Evolutionary conservation across 2,329 filamentous ascomycete genomes (phyloP).

Genomic region (Hypoxylon sp.): DNA sequence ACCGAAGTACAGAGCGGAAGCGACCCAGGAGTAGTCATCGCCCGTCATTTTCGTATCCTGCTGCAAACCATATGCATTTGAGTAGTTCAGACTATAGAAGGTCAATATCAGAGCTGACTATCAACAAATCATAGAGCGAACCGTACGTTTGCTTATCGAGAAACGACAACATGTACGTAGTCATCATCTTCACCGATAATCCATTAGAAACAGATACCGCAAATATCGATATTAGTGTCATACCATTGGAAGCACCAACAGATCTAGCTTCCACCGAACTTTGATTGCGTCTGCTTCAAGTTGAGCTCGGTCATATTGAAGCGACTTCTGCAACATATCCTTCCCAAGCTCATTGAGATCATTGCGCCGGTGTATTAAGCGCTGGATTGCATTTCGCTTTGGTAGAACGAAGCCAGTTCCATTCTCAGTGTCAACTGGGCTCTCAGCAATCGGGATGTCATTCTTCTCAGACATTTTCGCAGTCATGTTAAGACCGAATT

Average conservation of each 20-base stretch:
- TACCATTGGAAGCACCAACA: conserved; percentile 57
- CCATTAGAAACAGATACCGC: conserved; percentile 26
- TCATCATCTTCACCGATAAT: conserved; percentile 53
- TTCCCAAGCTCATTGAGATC: conserved; percentile 47
- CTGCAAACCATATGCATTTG: conserved; percentile 61
- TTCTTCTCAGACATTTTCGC: conserved; percentile 44
- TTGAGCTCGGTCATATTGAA: conserved; percentile 55
- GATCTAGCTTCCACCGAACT: conserved; percentile 56
- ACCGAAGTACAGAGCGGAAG: conserved; percentile 61
- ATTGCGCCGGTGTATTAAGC: conserved; percentile 42
- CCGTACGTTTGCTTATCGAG: conserved; percentile 53
- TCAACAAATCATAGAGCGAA: neutral
- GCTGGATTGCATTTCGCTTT: conserved; percentile 41
- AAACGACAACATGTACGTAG: conserved; percentile 56
- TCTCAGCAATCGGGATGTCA: conserved; percentile 14
- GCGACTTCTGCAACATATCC: conserved; percentile 54
- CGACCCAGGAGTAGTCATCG: conserved; percentile 62
- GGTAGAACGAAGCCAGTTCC: conserved; percentile 34
- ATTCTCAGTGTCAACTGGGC: conserved; percentile 34
- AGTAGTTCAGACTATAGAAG: conserved; percentile 53
- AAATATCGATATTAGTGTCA: conserved; percentile 7
- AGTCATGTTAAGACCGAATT: neutral
- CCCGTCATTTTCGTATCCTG: conserved; percentile 59
- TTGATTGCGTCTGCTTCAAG: conserved; percentile 53
- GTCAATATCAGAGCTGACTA: neutral